Base-by-base conservation (phyloP, 108 stramenopile species). In the Cyclostephanos tholiformis region DNA sequence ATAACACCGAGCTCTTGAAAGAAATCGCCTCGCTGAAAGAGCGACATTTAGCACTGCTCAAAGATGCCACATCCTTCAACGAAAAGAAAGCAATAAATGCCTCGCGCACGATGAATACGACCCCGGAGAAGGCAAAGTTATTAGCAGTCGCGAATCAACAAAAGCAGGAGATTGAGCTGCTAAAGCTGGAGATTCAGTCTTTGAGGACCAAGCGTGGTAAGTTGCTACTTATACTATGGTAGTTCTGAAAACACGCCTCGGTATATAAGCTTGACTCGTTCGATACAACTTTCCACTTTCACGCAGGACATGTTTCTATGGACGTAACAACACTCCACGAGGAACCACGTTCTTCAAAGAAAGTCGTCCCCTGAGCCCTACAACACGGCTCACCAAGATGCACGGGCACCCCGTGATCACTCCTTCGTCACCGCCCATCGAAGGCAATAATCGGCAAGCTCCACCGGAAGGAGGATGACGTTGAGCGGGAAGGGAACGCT, bases 401-500 rank as follows among this genome's bases (percentile, higher is more conserved):
- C 52, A 19, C 25, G 0, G 1, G 14, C 52, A 2, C 26, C 26
- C 46, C 55, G 13, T 38, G 35, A 55, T 27, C 29, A 29, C 52
- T 14, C 30, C 20, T 72, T 77, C n/a, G 83, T 79, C 44, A 93
- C 86, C 6, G 79, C 55, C 89, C 91, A 96, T 25, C 87, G 87
- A 48, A 96, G 89, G 67, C 85, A 87, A 46, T 69, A 60, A 77
- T 97, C 96, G 1, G 82, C 63, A n/a, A 93, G 27, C 51, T 89
- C 62, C 67, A 95, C 67, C 8, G 98, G 98, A 27, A 72, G 91
- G 10, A 98, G 80, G 14, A 97, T 2, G 10, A 97, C 46, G 74
- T 97, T 97, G 52, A 96, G 81, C 16, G 94, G 92, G 62, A 95
- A 96, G 30, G 98, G 97, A 10, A 94, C 56, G 10, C 63, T 61